phyloP scores from a whole-genome alignment of 2,329 filamentous ascomycete genomes.

The Aureobasidium zeae region DNA sequence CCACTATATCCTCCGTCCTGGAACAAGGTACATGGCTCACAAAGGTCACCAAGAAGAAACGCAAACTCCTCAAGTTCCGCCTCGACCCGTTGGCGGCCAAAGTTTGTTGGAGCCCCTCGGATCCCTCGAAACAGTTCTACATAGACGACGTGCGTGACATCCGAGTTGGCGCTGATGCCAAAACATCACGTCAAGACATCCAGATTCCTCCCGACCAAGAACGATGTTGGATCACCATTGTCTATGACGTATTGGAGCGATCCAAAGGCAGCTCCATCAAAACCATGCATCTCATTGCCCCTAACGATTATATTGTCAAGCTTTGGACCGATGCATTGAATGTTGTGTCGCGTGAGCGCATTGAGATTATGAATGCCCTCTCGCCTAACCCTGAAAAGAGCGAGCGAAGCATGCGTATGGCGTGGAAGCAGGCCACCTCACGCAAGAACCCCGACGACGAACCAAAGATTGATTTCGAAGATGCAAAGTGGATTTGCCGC shows the following conservation, averaged over 20 bases:
- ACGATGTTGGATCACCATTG: conserved; percentile 75
- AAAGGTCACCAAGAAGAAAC: conserved; percentile 80
- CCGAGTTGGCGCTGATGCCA: conserved; percentile 69
- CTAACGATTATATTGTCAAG: conserved; percentile 59
- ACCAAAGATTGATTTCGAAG: conserved; percentile 65
- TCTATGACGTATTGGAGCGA: conserved; percentile 71
- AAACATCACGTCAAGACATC: conserved; percentile 82
- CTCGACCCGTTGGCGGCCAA: conserved; percentile 78
- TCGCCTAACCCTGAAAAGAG: conserved; percentile 68
- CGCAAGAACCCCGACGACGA: conserved; percentile 53
- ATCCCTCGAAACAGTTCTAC: conserved; percentile 76
- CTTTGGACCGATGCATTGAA: conserved; percentile 81
- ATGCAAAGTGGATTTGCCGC: conserved; percentile 75
- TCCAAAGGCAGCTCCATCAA: conserved; percentile 63
- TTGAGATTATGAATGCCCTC: conserved; percentile 81
- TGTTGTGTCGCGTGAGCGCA: conserved; percentile 73
- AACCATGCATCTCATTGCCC: conserved; percentile 78
- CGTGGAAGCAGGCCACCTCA: conserved; percentile 74
- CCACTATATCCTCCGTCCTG: conserved; percentile 66
- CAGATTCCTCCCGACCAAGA: conserved; percentile 59
- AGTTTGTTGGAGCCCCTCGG: conserved; percentile 75
- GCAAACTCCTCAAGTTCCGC: conserved; percentile 61
- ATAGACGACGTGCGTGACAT: conserved; percentile 94
- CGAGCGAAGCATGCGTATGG: conserved; percentile 55
- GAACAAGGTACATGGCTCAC: conserved; percentile 68